Conservation (phyloP, 148 eudicot genomes). For the Rhododendron kiyosumense region DNA sequence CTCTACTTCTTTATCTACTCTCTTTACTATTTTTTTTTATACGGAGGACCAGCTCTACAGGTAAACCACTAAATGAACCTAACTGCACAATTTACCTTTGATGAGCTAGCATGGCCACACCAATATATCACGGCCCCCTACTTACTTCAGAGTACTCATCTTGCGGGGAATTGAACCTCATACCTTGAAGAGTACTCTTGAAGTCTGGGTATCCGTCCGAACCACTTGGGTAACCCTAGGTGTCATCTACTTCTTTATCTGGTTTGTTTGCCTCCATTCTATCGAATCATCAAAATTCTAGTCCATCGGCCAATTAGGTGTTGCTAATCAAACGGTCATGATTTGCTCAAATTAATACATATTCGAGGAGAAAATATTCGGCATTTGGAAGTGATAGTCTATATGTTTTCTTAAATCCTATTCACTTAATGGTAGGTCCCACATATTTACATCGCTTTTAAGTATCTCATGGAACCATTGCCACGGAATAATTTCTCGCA, state of each 20-base stretch:
- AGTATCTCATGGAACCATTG: background rate
- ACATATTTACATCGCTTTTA: background rate
- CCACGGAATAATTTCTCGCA: background rate
- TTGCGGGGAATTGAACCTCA: too few relatives aligned
- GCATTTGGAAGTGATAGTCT: background rate
- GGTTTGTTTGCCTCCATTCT: background rate
- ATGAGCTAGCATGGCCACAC: too few relatives aligned
- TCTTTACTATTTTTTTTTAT: background rate
- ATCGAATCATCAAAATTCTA: background rate
- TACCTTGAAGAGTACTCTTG: too few relatives aligned
- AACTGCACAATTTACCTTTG: too few relatives aligned
- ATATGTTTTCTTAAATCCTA: background rate
- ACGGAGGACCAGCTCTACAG: too few relatives aligned
- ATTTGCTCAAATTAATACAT: background rate
- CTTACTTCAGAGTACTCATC: too few relatives aligned
- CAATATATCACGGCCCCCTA: too few relatives aligned
- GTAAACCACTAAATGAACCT: too few relatives aligned
- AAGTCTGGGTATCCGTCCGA: too few relatives aligned
- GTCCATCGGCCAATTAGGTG: background rate
- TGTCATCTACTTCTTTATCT: background rate
- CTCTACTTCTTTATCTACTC: background rate
- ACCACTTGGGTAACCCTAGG: too few relatives aligned
- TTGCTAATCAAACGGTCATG: background rate
- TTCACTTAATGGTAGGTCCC: background rate
- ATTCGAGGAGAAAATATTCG: background rate